These are phyloP conservation scores for Phialemonium atrogriseum DNA, from an alignment of 2,329 filamentous ascomycete genomes.

Conservation along the genomic window DNA sequence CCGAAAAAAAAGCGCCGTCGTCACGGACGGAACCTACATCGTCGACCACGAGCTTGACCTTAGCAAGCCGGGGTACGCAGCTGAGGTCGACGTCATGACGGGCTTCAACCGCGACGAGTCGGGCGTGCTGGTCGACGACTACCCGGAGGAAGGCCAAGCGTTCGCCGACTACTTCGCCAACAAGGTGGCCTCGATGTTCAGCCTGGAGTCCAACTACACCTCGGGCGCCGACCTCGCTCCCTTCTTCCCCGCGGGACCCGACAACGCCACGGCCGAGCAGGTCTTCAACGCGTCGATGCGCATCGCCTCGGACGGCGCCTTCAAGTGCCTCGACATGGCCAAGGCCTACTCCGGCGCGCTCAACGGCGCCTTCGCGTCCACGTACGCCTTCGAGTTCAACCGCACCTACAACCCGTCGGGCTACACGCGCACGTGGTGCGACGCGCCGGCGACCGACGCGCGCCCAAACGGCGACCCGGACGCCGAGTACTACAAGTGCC, in stretches of 20 bases:
- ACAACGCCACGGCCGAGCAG: slow-evolving; percentile 7
- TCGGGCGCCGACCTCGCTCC: slow-evolving; percentile 9
- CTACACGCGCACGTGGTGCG: slow-evolving; percentile 21
- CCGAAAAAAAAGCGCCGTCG: slow-evolving; percentile 11
- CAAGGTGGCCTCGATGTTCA: slow-evolving; percentile 9
- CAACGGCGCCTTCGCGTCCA: slow-evolving; percentile 18
- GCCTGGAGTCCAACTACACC: slow-evolving; percentile 9
- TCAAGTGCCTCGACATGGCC: slow-evolving; percentile 25
- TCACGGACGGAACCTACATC: slow-evolving; percentile 22
- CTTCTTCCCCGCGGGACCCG: slow-evolving; percentile 9
- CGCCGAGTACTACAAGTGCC: slow-evolving; percentile 32
- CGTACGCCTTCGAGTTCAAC: slow-evolving; percentile 30
- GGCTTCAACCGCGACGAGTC: slow-evolving; percentile 26
- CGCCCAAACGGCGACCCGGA: slow-evolving; percentile 24
- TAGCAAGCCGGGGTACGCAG: slow-evolving; percentile 14
- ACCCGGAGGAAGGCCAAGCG: slow-evolving; percentile 10
- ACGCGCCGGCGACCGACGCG: slow-evolving; percentile 15
- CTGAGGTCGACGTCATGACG: slow-evolving; percentile 23
- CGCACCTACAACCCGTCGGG: slow-evolving; percentile 26
- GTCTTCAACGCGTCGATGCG: slow-evolving; percentile 25
- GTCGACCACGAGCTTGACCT: slow-evolving; percentile 17
- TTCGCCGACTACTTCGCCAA: slow-evolving; percentile 12
- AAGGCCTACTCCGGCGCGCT: slow-evolving; percentile 25
- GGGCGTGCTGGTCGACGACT: slow-evolving; percentile 15
- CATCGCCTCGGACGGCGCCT: slow-evolving; percentile 21